Evolutionary conservation across 1,139 yeast genomes (phyloP), one percentile per base, ranked within the genome.

Genomic region (Blastobotrys petasosporus): DNA sequence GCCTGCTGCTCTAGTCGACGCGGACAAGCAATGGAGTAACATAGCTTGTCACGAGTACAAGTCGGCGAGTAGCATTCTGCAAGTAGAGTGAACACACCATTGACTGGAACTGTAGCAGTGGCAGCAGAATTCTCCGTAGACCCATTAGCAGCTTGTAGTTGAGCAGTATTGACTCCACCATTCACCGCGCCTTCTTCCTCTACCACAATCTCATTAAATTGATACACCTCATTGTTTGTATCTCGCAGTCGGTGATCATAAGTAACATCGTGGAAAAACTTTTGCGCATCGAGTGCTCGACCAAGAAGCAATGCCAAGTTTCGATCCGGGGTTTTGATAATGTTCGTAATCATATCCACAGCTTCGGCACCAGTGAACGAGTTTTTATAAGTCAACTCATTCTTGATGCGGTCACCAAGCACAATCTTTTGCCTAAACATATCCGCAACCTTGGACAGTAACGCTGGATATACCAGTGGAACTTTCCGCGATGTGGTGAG

Each of bases 11-110:
- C 98, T 42, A 92, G 71, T 54, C 98, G 77, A 56, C 97, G 77
- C 9, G 98, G 98, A 68, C 98, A 92, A n/a, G 97, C 94, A 56
- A 92, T 90, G 45, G 95, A 85, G 66, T 92, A 92, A 67, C 98
- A 92, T 38, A 92, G 70, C 32, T 79, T 74, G 60, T 87, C 94
- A 46, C 95, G 72, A 3, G 95, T 83, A 68, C 98, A 92, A 0
- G 98, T 92, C 32, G 98, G 95, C 0, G 97, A 88, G 61, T 92
- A 92, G 67, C 98, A 92, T 59, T 90, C 96, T 0, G 97, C 86
- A 52, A 92, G 70, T 39, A 92, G 71, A 1, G 96, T 90, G 63
- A 92, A 94, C 4, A 92, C 95, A 55, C 98, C 98, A 64, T 86
- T 86, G 10, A 86, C 88, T 1, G 45, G 43, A 2, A 42, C 45